These are phyloP conservation scores for Chlorokybus atmophyticus DNA, from an alignment of 139 green algal species.

Conservation along the genomic window DNA sequence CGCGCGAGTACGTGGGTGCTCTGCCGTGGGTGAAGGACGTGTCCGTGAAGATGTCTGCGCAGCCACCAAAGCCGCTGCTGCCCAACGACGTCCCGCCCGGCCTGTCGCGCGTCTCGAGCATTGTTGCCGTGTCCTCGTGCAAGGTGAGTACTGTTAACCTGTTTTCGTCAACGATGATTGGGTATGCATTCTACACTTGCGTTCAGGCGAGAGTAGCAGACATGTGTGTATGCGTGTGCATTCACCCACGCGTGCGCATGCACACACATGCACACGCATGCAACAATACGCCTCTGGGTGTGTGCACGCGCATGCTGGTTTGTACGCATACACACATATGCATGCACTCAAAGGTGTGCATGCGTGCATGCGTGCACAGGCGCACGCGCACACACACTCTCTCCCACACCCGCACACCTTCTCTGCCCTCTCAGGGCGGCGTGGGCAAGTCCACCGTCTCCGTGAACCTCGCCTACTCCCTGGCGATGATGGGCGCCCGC, in stretches of 20 bases:
- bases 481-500: constrained; percentile 85
- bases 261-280: too few species aligned
- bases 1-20: constrained; percentile 17
- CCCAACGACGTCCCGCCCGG: constrained; percentile 40
- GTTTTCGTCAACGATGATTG: too few species aligned
- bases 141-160: constrained; percentile 46
- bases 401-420: too few species aligned
- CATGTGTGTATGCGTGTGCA: not conserved
- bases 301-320: too few species aligned
- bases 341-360: too few species aligned
- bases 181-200: too few species aligned
- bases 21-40: constrained; percentile 56
- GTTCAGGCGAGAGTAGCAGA: not conserved
- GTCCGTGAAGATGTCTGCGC: constrained; percentile 65
- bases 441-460: constrained; percentile 91
- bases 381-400: too few species aligned
- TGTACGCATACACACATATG: too few species aligned
- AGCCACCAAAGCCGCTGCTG: constrained; percentile 50
- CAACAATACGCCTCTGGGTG: too few species aligned
- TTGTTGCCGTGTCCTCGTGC: constrained; percentile 84
- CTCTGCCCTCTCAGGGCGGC: constrained; percentile 39
- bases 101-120: constrained; percentile 62
- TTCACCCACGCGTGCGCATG: too few species aligned
- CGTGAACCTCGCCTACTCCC: constrained; percentile 93
- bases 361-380: too few species aligned